Conservation (phyloP, 768 basidiomycete species). For the Dentipellis sp. region DNA sequence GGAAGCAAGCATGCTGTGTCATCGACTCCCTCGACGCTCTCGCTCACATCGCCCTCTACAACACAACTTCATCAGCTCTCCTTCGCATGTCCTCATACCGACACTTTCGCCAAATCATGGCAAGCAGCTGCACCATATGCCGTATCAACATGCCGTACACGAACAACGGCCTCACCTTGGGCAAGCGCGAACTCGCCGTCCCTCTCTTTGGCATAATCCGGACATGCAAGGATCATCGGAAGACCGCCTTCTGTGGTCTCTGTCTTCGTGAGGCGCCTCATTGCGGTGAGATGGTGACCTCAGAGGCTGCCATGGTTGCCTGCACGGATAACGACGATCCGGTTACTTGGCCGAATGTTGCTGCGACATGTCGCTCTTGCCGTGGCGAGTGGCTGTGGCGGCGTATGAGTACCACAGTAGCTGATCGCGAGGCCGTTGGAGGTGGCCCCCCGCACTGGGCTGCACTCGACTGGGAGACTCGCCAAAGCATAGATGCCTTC, state of each 20-base stretch:
- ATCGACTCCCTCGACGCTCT: slow-evolving; percentile 56
- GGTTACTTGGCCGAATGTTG: slow-evolving; percentile 53
- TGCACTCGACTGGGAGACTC: slow-evolving; percentile 54
- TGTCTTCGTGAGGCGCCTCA: slow-evolving; percentile 58
- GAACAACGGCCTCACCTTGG: slow-evolving; percentile 38
- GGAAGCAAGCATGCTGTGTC: slow-evolving; percentile 52
- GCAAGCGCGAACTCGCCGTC: slow-evolving; percentile 36
- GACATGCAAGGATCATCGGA: slow-evolving; percentile 59
- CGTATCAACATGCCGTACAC: slow-evolving; percentile 53
- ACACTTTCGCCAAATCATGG: slow-evolving; percentile 53
- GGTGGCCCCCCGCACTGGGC: slow-evolving; percentile 23
- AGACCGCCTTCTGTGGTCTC: slow-evolving; percentile 53
- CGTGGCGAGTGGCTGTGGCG: slow-evolving; percentile 59
- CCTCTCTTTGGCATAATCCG: slow-evolving; percentile 36
- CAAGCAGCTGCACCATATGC: slow-evolving; percentile 54
- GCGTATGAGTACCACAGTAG: slow-evolving; percentile 34
- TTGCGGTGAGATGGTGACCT: slow-evolving; percentile 21
- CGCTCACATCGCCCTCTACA: slow-evolving; percentile 34
- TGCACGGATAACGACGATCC: slow-evolving; percentile 68
- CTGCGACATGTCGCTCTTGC: slow-evolving; percentile 61
- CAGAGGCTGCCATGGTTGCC: slow-evolving; percentile 27
- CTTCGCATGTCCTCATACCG: slow-evolving; percentile 35
- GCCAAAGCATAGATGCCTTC: slow-evolving; percentile 61
- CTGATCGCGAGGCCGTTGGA: slow-evolving; percentile 52
- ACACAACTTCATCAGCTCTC: slow-evolving; percentile 16